Evolutionary conservation across 2,329 filamentous ascomycete genomes (phyloP).

Genomic region (Paecilomyces variotii): DNA sequence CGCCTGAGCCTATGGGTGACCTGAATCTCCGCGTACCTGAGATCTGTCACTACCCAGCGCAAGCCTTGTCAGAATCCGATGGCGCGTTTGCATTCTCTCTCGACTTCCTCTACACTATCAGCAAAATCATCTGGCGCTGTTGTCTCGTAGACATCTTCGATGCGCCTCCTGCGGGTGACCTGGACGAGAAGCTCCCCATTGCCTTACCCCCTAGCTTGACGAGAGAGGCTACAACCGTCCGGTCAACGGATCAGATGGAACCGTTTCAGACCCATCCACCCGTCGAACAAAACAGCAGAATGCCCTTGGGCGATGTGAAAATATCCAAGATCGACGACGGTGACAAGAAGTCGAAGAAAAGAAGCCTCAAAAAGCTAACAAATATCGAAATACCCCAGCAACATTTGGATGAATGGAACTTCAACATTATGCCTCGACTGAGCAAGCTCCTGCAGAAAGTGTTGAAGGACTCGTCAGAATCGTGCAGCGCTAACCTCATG

Average conservation of each 20-base stretch:
- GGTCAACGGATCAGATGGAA: slow-evolving; percentile 1
- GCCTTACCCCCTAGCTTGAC: slow-evolving; percentile 30
- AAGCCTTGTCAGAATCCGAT: slow-evolving; percentile 33
- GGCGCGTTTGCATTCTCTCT: slow-evolving; percentile 36
- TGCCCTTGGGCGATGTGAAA: slow-evolving; percentile 17
- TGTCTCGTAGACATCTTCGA: slow-evolving; percentile 35
- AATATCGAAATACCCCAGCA: slow-evolving; percentile 47
- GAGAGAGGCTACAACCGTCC: slow-evolving; percentile 13
- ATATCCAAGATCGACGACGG: slow-evolving; percentile 9
- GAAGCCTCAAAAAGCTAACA: slow-evolving; percentile 37
- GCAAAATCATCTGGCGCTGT: slow-evolving; percentile 35
- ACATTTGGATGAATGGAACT: slow-evolving; percentile 52
- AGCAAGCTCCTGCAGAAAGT: slow-evolving; percentile 52
- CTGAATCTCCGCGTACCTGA: slow-evolving; percentile 32
- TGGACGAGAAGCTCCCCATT: slow-evolving; percentile 35
- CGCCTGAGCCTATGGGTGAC: slow-evolving; percentile 35
- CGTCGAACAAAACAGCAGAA: slow-evolving; percentile 11
- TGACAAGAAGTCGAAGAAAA: slow-evolving; percentile 29
- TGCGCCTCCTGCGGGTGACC: slow-evolving; percentile 30
- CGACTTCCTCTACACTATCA: slow-evolving; percentile 37
- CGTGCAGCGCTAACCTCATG: slow-evolving; percentile 53
- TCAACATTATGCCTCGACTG: slow-evolving; percentile 48
- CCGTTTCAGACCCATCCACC: slow-evolving; percentile 8
- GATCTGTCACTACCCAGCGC: slow-evolving; percentile 34
- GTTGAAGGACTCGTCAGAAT: slow-evolving; percentile 52